Base-by-base conservation (phyloP, 2,329 filamentous ascomycete species). In the Ophiocordyceps robertsii region DNA sequence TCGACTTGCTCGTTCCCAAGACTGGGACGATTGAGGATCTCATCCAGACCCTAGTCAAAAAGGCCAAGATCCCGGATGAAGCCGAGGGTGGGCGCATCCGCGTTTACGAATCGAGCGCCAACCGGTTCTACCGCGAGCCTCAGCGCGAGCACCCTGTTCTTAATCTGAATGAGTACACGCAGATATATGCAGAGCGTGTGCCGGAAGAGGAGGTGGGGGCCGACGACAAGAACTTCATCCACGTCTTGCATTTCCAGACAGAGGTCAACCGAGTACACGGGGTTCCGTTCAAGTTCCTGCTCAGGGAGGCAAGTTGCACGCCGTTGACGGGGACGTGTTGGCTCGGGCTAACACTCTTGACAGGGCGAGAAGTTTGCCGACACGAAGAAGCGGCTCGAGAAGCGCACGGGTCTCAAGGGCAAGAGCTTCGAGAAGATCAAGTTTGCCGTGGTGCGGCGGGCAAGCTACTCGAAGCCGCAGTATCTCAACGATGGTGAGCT, bases 361-460 rank as follows among this genome's bases (percentile, higher is more conserved):
- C 41, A 90, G 78, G 84, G 80, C 42, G 92, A 98, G 61, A 70
- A 73, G 33, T 96, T 98, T 64, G 80, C 78, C 45, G 86, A 96
- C 30, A 95, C 89, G 37, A 95, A 90, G 67, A 87, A 94, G 65
- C 80, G 92, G n/a, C 69, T 98, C 4, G 89, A 92, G 52, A 90
- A 89, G 62, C 75, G 90, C 45, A 95, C 86, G 1, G 89, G 89
- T 24, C 81, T 98, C 65, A 95, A 95, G 64, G 93, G 92, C 61
- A 98, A 98, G 70, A 87, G 87, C 50, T 89, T 98, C 52, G 90
- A 98, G 63, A 96, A 96, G 71, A 92, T 98, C 63, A 95, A 93
- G 63, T 95, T 98, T 68, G 84, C 88, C 7, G 64, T 94, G 29
- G 75, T 95, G 41, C 70, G 80, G 59, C 72, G 84, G 58, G 72